phyloP scores from a whole-genome alignment of 2,329 filamentous ascomycete species.

The Pestalotiopsis sp. region DNA sequence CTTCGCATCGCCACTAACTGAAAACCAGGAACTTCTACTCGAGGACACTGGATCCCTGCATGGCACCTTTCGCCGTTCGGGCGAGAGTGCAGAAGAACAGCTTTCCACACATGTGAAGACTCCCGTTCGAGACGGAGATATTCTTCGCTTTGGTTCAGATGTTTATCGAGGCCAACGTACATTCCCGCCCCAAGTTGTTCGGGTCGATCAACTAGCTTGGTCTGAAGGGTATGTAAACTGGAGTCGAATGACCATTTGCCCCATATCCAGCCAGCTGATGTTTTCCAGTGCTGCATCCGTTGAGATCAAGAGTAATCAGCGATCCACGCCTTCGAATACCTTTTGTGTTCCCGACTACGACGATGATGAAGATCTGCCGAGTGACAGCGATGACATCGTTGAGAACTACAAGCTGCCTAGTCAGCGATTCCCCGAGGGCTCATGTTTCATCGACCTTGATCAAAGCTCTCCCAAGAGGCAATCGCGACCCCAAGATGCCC shows the following conservation, averaged over 20 bases:
- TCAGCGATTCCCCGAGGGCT: not conserved
- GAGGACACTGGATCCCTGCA: constrained; percentile 54
- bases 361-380: constrained; percentile 3
- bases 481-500: too few relatives aligned
- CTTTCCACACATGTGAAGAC: constrained; percentile 21
- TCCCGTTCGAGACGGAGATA: constrained; percentile 36
- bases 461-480: not conserved
- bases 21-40: constrained; percentile 48
- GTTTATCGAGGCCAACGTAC: constrained; percentile 37
- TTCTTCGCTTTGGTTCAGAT: constrained; percentile 41
- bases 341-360: constrained; percentile 10
- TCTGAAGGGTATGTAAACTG: not conserved
- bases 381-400: not conserved
- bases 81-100: constrained; percentile 18
- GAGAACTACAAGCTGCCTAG: not conserved
- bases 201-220: constrained; percentile 28
- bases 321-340: constrained; percentile 5
- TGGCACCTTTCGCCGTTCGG: constrained; percentile 50
- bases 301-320: not conserved
- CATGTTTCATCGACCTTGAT: not conserved
- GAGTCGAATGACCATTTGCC: not conserved
- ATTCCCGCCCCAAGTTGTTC: constrained; percentile 42
- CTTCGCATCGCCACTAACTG: constrained; percentile 40
- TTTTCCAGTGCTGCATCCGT: not conserved
- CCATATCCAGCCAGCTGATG: not conserved